Evolutionary conservation across 306 rosid genomes (phyloP), one percentile per base, ranked within the genome.

Genomic region (Rosa lucieae): DNA sequence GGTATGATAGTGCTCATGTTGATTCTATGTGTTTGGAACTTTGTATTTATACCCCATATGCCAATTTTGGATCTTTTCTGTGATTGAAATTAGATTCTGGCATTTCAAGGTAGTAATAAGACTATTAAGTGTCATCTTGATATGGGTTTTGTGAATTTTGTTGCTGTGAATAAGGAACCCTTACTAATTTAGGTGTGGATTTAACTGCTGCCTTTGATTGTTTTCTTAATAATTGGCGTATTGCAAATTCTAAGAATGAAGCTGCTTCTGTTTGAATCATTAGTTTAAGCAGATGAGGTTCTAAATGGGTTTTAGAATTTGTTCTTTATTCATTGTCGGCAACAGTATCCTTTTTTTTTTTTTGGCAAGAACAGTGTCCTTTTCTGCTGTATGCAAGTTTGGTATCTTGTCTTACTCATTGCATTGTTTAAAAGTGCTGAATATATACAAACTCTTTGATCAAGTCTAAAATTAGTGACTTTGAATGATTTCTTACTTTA

Each of bases 1-100:
- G 20, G 29, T 63, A 63, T 8, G 70, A 79, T 76, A 53, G 18
- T 63, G 42, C 8, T 63, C 68, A 63, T 67, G 29, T 51, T 70
- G 70, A 49, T 63, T 81, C 68, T 72, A 6, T 65, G 48, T 79
- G 46, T 56, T 9, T 21, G 13, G n/a, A 56, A 51, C 8, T 46
- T 66, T 77, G 10, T 48, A 71, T 59, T 26, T 51, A 6, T 69
- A 47, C 58, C 71, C 32, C 26, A 39, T 37, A 15, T 17, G 1
- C 17, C 6, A 68, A 56, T 71, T 44, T 26, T 44, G 58, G 42
- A 48, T 71, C 6, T 71, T 71, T 48, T 26, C 3, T 46, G 32
- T 46, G 12, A 55, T 46, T 40, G 40, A 11, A 51, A 29, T 15
- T 29, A 17, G 40, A 12, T 29, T 66, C 37, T 49, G 26, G 6